These are phyloP conservation scores for Diaporthe sp. DNA, from an alignment of 2,329 filamentous ascomycete genomes.

Conservation along the genomic window DNA sequence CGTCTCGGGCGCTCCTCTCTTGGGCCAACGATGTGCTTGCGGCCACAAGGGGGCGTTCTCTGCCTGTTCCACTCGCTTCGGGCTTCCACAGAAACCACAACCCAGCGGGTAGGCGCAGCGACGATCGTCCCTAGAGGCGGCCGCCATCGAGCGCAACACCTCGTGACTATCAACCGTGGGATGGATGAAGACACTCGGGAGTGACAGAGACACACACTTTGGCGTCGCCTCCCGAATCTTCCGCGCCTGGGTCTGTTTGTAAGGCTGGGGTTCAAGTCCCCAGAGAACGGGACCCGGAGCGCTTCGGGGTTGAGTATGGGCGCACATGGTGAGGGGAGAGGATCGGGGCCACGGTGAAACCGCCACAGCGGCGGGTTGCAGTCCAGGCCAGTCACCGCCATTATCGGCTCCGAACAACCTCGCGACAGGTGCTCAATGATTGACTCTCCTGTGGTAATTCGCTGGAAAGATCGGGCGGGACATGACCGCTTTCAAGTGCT, in stretches of 20 bases:
- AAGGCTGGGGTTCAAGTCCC: neutral
- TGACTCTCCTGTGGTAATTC: neutral
- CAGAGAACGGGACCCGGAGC: neutral
- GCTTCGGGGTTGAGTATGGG: neutral
- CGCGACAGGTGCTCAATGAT: neutral
- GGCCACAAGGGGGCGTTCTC: neutral
- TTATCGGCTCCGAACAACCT: neutral
- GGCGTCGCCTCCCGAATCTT: neutral
- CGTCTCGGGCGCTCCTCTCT: neutral
- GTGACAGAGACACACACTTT: neutral
- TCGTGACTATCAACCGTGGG: neutral
- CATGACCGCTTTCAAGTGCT: neutral
- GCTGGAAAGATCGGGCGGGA: neutral
- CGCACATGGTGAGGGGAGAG: neutral
- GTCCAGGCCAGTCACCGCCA: slow-evolving; percentile 12
- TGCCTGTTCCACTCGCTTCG: slow-evolving; percentile 14
- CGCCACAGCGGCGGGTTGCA: slow-evolving; percentile 39
- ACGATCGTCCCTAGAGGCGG: neutral
- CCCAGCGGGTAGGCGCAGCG: slow-evolving; percentile 31
- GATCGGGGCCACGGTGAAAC: slow-evolving; percentile 32
- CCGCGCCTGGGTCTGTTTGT: neutral
- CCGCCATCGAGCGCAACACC: neutral
- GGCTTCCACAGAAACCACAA: slow-evolving; percentile 31
- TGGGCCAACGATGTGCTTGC: neutral
- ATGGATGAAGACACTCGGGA: neutral